phyloP scores from a whole-genome alignment of 2,329 filamentous ascomycete genomes.

The Claviceps digitariae region DNA sequence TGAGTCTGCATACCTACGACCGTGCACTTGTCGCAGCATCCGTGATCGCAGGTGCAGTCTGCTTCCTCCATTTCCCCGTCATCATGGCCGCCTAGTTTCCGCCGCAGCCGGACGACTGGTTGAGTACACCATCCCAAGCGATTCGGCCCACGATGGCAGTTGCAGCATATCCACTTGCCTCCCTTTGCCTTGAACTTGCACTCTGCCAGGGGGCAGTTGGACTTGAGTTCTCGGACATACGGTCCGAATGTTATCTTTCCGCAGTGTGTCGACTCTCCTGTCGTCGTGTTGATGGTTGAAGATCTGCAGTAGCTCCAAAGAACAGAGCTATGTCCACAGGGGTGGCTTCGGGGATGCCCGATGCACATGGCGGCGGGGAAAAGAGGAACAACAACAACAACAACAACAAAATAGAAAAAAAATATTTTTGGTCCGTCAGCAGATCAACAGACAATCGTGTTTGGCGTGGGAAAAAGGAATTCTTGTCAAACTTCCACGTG shows the following conservation, averaged over 20 bases:
- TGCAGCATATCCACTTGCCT: slow-evolving; percentile 40
- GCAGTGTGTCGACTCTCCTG: slow-evolving; percentile 36
- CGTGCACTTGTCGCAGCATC: slow-evolving; percentile 36
- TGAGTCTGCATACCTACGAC: slow-evolving; percentile 28
- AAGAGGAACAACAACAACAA: too few relatives aligned
- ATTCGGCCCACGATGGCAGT: slow-evolving; percentile 37
- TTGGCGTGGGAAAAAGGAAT: neutral
- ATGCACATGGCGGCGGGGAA: slow-evolving; percentile 5
- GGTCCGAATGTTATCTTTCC: slow-evolving; percentile 32
- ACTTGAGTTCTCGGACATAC: slow-evolving; percentile 25
- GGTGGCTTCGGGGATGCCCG: slow-evolving; percentile 4
- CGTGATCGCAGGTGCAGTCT: slow-evolving; percentile 35
- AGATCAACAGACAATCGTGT: neutral
- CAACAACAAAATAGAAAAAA: too few relatives aligned
- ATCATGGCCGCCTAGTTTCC: slow-evolving; percentile 14
- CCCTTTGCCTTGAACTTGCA: slow-evolving; percentile 37
- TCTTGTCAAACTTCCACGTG: neutral
- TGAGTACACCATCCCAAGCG: slow-evolving; percentile 38
- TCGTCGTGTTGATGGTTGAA: slow-evolving; percentile 30
- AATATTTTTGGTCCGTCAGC: neutral
- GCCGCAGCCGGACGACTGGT: slow-evolving; percentile 16
- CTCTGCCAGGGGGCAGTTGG: slow-evolving; percentile 34
- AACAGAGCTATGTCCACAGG: slow-evolving; percentile 8
- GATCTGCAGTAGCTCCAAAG: slow-evolving; percentile 16
- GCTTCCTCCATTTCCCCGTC: slow-evolving; percentile 22